Base-by-base conservation (phyloP, 441 rosid species). In the Croton laevigatus region DNA sequence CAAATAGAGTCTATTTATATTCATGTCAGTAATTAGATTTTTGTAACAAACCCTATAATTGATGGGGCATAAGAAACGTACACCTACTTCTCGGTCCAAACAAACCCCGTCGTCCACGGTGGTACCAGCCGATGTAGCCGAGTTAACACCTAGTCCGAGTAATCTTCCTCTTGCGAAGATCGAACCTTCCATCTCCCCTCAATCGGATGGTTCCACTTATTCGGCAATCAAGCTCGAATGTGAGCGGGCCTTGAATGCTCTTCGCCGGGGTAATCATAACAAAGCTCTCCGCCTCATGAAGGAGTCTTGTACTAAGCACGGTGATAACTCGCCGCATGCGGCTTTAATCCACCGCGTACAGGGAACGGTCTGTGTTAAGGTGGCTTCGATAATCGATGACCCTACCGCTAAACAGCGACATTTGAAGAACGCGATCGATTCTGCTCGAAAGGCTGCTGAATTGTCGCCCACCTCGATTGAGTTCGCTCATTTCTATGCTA, bases 41-140 rank as follows among this genome's bases (percentile, higher is more conserved):
- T 55, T 71, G 68, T 70, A 59, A 68, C 48, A 68, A 48, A 70
- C 52, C 71, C 67, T 46, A 63, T 58, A 44, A 71, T 66, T 45
- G 68, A 94, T 94, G 97, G 97, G 96, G 81, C 91, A 85, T 66
- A 90, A 83, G 81, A 94, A 90, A 82, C 90, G 91, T 65, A 62
- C 71, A 71, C 53, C 71, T 72, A 78, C 89, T 69, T 68, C 88
- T 69, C 91, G 95, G 68, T 74, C 88, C 59, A 90, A 89, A 81
- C 84, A 79, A 32, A 68, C 76, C n/a, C 59, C 73, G 17, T 13
- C 70, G 45, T 73, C 77, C 0, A 38, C 69, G 32, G 49, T 46
- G 34, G 73, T 77, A 42, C 72, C 36, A 13, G 70, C 12, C 42
- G 72, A 70, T 76, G 76, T 72, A 68, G 66, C 74, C 63, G 86